Evolutionary conservation across 257 asterid genomes (phyloP).

Genomic region (Haberlea rhodopensis): DNA sequence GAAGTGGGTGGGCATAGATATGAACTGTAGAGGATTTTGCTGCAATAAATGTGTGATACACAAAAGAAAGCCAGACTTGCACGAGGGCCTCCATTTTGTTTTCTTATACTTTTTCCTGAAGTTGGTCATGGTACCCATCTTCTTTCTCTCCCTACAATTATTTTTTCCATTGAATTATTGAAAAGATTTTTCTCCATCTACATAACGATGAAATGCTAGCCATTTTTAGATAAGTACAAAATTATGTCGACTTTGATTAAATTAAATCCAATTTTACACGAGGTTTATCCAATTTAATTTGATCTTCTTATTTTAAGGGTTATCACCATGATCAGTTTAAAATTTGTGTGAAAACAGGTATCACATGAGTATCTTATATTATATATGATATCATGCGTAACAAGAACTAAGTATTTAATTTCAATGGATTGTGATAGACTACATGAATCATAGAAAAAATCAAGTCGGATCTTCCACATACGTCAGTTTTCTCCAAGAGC

Average conservation of each 20-base stretch:
- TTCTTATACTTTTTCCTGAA: conserved; percentile 43
- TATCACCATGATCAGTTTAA: too few relatives aligned
- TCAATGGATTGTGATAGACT: too few relatives aligned
- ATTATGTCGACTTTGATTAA: conserved; percentile 16
- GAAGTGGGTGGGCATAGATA: conserved; percentile 26
- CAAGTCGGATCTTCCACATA: too few relatives aligned
- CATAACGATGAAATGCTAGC: conserved; percentile 19
- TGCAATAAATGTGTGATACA: conserved; percentile 66
- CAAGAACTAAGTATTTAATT: too few relatives aligned
- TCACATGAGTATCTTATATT: too few relatives aligned
- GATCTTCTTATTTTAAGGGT: too few relatives aligned
- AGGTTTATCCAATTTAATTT: background rate
- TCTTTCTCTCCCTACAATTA: conserved; percentile 35
- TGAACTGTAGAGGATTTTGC: conserved; percentile 39
- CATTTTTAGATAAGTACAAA: conserved; percentile 24
- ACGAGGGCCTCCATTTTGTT: conserved; percentile 83
- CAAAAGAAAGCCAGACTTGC: conserved; percentile 61
- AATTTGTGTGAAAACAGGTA: too few relatives aligned
- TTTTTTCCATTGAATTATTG: conserved; percentile 38
- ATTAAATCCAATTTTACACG: background rate
- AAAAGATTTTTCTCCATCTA: conserved; percentile 19
- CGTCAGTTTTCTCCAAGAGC: too few relatives aligned
- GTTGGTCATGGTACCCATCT: conserved; percentile 34
- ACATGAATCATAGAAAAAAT: too few relatives aligned
- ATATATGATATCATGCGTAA: too few relatives aligned